A percentile compares a stretch with the other conserved stretches of the same genome.
phyloP scores from a whole-genome alignment of 371 early-diverging fungal genomes.

The Lichtheimia ornata region DNA sequence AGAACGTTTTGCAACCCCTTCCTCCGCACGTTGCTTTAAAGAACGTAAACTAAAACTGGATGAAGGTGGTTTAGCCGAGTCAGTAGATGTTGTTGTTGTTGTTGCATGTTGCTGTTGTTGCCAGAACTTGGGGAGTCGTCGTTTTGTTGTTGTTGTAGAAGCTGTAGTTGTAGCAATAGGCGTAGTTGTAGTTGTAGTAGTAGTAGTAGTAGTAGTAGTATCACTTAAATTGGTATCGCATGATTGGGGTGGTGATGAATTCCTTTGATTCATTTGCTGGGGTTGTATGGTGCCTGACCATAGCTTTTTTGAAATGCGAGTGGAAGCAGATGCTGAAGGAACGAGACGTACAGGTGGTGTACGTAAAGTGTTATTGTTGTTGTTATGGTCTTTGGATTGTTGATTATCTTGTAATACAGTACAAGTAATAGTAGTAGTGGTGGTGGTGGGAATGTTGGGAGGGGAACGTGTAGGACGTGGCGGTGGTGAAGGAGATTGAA shows the following conservation, averaged over 20 bases:
- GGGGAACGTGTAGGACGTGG: neutral
- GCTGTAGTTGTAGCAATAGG: neutral
- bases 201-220: neutral
- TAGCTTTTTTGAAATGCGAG: neutral
- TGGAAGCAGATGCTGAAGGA: neutral
- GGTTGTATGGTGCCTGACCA: slow-evolving; percentile 2
- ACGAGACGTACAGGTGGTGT: neutral
- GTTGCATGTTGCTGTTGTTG: neutral
- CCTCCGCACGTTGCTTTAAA: too few relatives aligned
- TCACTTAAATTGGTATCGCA: neutral
- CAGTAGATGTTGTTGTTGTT: neutral
- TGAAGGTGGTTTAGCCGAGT: too few relatives aligned
- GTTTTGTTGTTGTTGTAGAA: slow-evolving; percentile 2
- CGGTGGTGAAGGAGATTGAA: neutral
- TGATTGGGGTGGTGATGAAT: slow-evolving; percentile 1
- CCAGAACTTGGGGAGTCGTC: slow-evolving; percentile 3
- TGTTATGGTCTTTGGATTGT: too few relatives aligned
- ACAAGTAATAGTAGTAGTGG: neutral
- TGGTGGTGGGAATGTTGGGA: slow-evolving; percentile 3
- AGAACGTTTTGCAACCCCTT: too few relatives aligned
- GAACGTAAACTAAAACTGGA: too few relatives aligned
- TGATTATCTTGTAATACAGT: too few relatives aligned
- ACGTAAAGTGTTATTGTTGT: too few relatives aligned
- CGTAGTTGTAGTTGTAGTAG: neutral
- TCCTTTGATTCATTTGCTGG: neutral